These are phyloP conservation scores for Alternaria postmessia DNA, from an alignment of 2,329 filamentous ascomycete species.

Conservation along the genomic window DNA sequence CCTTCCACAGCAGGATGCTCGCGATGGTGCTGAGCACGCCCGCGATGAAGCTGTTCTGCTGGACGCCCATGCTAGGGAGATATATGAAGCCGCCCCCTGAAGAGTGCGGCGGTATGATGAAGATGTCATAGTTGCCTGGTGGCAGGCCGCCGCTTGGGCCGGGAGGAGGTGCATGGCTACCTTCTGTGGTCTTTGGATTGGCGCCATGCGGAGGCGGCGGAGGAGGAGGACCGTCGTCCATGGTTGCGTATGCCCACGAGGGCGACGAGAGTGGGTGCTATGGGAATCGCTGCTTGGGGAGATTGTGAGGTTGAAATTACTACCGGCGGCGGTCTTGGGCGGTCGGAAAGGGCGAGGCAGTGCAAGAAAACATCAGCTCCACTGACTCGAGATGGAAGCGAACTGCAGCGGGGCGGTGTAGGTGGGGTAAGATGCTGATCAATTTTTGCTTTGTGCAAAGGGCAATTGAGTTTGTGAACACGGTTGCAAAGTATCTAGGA, in stretches of 20 bases:
- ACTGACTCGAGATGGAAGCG: slow-evolving; percentile 25
- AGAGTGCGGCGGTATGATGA: slow-evolving; percentile 92
- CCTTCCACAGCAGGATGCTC: slow-evolving; percentile 74
- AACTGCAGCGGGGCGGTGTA: slow-evolving; percentile 7
- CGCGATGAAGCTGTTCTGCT: slow-evolving; percentile 89
- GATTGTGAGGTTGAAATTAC: neutral
- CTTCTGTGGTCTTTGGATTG: slow-evolving; percentile 68
- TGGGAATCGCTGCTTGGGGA: slow-evolving; percentile 19
- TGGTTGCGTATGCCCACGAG: slow-evolving; percentile 38
- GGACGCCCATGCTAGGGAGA: slow-evolving; percentile 85
- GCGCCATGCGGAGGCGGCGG: slow-evolving; percentile 87
- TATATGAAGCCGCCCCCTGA: slow-evolving; percentile 90
- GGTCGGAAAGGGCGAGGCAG: slow-evolving; percentile 23
- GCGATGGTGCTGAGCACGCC: slow-evolving; percentile 81
- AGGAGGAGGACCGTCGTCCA: slow-evolving; percentile 66
- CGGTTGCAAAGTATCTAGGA: slow-evolving; percentile 12
- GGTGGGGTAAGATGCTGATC: slow-evolving; percentile 11
- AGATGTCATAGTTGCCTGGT: slow-evolving; percentile 94
- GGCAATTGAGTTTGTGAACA: slow-evolving; percentile 13
- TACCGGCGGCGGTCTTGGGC: slow-evolving; percentile 14
- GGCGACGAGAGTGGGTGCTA: slow-evolving; percentile 28
- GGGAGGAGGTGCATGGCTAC: slow-evolving; percentile 34
- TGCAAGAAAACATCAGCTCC: slow-evolving; percentile 39
- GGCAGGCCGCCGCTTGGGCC: slow-evolving; percentile 68
- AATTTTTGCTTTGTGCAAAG: slow-evolving; percentile 8